phyloP scores from a whole-genome alignment of 148 eudicot genomes.

The Heliosperma pusillum region DNA sequence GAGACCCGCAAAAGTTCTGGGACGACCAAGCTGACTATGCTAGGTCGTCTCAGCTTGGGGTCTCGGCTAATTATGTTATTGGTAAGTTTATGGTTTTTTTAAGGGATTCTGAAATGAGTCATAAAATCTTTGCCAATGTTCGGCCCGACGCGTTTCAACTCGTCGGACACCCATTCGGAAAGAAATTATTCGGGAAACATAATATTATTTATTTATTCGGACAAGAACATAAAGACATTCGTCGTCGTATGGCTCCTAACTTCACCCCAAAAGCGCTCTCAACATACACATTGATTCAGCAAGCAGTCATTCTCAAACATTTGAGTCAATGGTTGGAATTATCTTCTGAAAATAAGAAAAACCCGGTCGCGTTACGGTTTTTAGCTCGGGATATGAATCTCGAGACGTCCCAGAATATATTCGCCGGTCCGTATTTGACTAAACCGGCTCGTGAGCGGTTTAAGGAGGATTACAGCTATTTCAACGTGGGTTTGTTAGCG shows the following conservation, averaged over 20 bases:
- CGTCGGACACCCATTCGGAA: conserved; percentile 86
- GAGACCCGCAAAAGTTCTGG: conserved; percentile 67
- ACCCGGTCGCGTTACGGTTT: conserved; percentile 44
- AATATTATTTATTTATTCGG: conserved; percentile 77
- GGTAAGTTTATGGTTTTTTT: conserved; percentile 58
- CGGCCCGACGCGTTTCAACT: conserved; percentile 79
- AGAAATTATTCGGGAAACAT: conserved; percentile 73
- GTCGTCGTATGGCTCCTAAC: conserved; percentile 72
- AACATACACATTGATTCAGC: conserved; percentile 55
- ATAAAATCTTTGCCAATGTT: conserved; percentile 65
- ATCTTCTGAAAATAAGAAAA: neutral
- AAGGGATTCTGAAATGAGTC: conserved; percentile 56
- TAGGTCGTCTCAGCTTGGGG: conserved; percentile 41
- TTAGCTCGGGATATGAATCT: conserved; percentile 77
- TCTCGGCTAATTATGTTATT: conserved; percentile 65
- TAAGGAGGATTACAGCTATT: conserved; percentile 49
- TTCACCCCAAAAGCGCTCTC: conserved; percentile 71
- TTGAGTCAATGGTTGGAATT: conserved; percentile 14
- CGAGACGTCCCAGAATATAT: conserved; percentile 82
- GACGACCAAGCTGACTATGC: conserved; percentile 55
- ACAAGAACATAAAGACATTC: conserved; percentile 79
- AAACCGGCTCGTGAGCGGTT: conserved; percentile 37
- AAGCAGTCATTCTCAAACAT: conserved; percentile 46
- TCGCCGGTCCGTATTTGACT: conserved; percentile 61
- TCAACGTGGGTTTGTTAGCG: conserved; percentile 72